phyloP scores from a whole-genome alignment of 2,329 filamentous ascomycete species.

The Arthrobotrys sphaeroides region DNA sequence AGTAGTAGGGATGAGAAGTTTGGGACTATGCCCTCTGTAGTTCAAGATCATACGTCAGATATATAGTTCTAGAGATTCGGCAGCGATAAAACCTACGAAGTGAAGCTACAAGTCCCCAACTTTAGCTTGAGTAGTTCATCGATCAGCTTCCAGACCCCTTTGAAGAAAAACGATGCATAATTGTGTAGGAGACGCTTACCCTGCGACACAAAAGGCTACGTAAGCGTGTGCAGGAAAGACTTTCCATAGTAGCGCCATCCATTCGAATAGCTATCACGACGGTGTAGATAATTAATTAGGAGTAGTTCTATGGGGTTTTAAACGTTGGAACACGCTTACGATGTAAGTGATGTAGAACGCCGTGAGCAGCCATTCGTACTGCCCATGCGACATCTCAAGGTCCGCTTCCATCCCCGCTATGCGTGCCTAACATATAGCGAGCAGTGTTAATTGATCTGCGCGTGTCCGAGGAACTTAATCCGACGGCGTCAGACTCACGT shows the following conservation, averaged over 20 bases:
- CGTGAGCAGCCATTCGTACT: constrained; percentile 71
- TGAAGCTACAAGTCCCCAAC: constrained; percentile 57
- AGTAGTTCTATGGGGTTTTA: neutral
- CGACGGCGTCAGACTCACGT: constrained; percentile 54
- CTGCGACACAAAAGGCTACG: constrained; percentile 60
- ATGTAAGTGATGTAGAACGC: constrained; percentile 73
- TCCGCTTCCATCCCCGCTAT: constrained; percentile 73
- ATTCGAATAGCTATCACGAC: constrained; percentile 65
- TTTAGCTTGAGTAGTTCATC: constrained; percentile 52
- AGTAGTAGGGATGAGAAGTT: constrained; percentile 64
- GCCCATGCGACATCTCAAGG: constrained; percentile 65
- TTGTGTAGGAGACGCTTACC: constrained; percentile 52
- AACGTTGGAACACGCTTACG: constrained; percentile 46
- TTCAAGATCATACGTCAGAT: constrained; percentile 37
- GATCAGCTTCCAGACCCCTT: constrained; percentile 31
- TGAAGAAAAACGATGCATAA: neutral
- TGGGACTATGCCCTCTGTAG: constrained; percentile 56
- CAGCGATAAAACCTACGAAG: constrained; percentile 55
- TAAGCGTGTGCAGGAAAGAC: constrained; percentile 71
- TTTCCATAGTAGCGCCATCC: constrained; percentile 72
- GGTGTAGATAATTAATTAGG: constrained; percentile 14
- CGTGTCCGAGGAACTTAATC: constrained; percentile 3
- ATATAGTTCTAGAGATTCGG: neutral
- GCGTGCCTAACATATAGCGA: constrained; percentile 61
- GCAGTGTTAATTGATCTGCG: neutral